Conservation (phyloP, 371 early-diverging fungal species). For the Actinomortierella wolfii region DNA sequence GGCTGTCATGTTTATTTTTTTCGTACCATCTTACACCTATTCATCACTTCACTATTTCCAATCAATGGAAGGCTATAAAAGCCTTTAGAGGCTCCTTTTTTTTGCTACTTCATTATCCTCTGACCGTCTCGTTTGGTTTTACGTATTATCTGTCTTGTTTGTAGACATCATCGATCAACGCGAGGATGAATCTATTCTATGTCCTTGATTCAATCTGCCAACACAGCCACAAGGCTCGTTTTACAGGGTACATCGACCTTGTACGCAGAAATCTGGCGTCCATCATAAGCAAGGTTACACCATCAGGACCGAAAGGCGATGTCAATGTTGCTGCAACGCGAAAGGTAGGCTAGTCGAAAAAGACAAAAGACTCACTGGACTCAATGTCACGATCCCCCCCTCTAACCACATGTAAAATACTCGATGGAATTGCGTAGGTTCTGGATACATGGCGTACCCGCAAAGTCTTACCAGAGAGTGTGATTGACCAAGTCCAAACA, state of each 20-base stretch:
- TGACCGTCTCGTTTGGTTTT: not conserved
- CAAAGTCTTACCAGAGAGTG: slow-evolving; percentile 44
- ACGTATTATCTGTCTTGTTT: slow-evolving; percentile 1
- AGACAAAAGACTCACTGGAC: too few species aligned
- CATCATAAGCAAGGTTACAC: slow-evolving; percentile 64
- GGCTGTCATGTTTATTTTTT: too few species aligned
- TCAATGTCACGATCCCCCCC: not conserved
- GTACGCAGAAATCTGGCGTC: slow-evolving; percentile 59
- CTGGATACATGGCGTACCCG: slow-evolving; percentile 28
- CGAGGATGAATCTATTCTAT: slow-evolving; percentile 76
- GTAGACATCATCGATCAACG: slow-evolving; percentile 60
- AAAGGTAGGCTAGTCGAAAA: slow-evolving; percentile 53
- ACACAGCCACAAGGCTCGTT: slow-evolving; percentile 57
- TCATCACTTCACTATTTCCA: too few species aligned
- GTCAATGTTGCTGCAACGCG: slow-evolving; percentile 71
- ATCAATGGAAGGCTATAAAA: too few species aligned
- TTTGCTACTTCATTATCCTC: slow-evolving; percentile 4
- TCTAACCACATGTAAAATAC: not conserved
- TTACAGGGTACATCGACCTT: slow-evolving; percentile 63
- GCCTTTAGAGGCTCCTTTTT: too few species aligned
- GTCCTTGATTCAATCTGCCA: slow-evolving; percentile 74
- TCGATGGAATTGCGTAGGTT: slow-evolving; percentile 8
- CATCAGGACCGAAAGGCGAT: slow-evolving; percentile 67
- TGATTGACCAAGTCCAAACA: slow-evolving; percentile 55
- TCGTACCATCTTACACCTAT: too few species aligned